Percentiles rank a stretch among this genome's conserved stretches.
These are phyloP conservation scores for Coprinopsis strossmayeri DNA, from an alignment of 768 basidiomycete species.

Conservation along the genomic window DNA sequence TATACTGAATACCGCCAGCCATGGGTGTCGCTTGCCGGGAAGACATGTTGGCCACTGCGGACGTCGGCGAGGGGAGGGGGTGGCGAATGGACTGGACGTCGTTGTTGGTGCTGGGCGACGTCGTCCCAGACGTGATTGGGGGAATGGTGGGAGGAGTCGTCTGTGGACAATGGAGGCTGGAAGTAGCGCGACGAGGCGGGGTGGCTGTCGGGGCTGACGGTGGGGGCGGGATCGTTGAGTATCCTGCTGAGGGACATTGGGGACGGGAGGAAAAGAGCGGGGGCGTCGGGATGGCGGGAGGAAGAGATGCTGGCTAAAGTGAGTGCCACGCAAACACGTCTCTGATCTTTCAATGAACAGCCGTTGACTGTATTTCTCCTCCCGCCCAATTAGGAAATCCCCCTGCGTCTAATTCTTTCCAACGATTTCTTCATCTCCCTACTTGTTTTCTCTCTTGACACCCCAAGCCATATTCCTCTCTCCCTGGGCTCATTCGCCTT, in stretches of 20 bases:
- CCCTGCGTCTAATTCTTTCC: not conserved
- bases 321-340: constrained; percentile 5
- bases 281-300: constrained; percentile 11
- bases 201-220: constrained; percentile 10
- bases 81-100: not conserved
- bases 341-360: constrained; percentile 4
- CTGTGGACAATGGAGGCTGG: not conserved
- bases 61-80: not conserved
- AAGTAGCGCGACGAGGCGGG: not conserved
- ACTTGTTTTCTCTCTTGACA: not conserved
- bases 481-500: not conserved
- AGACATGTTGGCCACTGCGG: not conserved
- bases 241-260: constrained; percentile 73
- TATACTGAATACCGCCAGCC: not conserved
- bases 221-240: constrained; percentile 58
- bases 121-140: not conserved
- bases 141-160: not conserved
- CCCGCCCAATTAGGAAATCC: constrained; percentile 8
- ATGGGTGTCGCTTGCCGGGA: not conserved
- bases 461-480: too few relatives aligned
- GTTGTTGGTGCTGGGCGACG: not conserved
- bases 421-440: not conserved
- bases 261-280: constrained; percentile 14
- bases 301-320: constrained; percentile 4
- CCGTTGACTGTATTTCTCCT: constrained; percentile 4